A percentile compares a stretch with the other conserved stretches of the same genome.
phyloP scores from a whole-genome alignment of 805 yeast genomes.

The Candida sphagnicola region DNA sequence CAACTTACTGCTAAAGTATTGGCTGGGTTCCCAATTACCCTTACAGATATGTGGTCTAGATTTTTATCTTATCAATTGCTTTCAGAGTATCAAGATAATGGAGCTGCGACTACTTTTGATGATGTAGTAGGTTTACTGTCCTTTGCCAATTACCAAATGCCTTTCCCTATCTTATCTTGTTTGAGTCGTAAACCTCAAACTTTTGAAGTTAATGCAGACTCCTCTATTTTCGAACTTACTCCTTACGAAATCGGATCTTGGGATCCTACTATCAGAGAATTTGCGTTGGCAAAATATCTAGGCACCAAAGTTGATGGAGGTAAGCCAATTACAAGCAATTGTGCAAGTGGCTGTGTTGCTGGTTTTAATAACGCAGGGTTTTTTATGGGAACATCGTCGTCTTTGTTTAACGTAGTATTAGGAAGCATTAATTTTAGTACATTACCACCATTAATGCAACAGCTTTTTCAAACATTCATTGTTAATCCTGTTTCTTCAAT shows the following conservation, averaged over 20 bases:
- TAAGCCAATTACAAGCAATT: conserved; percentile 7
- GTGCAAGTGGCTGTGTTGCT: conserved; percentile 11
- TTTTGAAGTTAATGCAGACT: conserved; percentile 51
- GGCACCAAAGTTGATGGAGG: conserved; percentile 26
- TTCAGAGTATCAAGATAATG: conserved; percentile 18
- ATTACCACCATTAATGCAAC: neutral
- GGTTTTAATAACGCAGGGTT: conserved; percentile 38
- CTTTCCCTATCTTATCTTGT: conserved; percentile 35
- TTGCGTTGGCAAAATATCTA: conserved; percentile 18
- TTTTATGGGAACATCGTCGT: conserved; percentile 37
- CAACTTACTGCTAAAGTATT: conserved; percentile 20
- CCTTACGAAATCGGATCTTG: conserved; percentile 40
- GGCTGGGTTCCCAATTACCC: conserved; percentile 31
- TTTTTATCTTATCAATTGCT: conserved; percentile 37
- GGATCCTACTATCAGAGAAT: conserved; percentile 32
- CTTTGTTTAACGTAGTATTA: conserved; percentile 24
- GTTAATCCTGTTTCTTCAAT: conserved; percentile 18
- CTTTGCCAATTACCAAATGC: conserved; percentile 41
- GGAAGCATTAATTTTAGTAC: neutral
- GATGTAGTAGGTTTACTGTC: conserved; percentile 20
- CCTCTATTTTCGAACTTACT: conserved; percentile 49
- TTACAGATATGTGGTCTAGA: conserved; percentile 41
- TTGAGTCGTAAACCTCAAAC: conserved; percentile 65
- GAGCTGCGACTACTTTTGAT: conserved; percentile 17
- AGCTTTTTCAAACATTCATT: conserved; percentile 14